Evolutionary conservation across 2,329 filamentous ascomycete genomes (phyloP), one percentile per base, ranked within the genome.

Genomic region (Penicillium corylophilum): DNA sequence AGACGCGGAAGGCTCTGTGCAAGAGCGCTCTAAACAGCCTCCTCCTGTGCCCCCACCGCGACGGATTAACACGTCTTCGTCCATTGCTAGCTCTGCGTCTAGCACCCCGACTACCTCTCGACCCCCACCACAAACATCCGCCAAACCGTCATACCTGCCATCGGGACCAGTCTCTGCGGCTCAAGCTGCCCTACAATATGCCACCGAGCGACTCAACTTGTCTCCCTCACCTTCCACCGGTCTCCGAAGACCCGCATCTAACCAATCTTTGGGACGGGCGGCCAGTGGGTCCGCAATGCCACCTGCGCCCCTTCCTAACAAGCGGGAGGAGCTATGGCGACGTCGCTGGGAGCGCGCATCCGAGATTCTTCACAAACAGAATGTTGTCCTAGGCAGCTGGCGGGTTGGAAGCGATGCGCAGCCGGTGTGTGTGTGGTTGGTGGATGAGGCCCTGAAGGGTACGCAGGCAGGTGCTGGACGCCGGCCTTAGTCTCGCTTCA

Each of bases 311-410:
- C 61, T 74, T 2, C 70, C 71, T 4, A 78, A 73, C 46, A 79
- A 77, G 50, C 75, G 76, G 8, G 73, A 79, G 50, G 77, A 79
- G 49, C 61, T 78, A 8, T 79, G 77, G 77, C 67, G 68, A 38
- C 71, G 76, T 23, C 70, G 77, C 28, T 79, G 77, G 77, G 71
- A 70, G 38, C 66, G 74, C 4, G 74, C 77, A 0, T 71, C 71
- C 24, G 70, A 74, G 4, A 69, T 76, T 15, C 66, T 79, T 31
- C 64, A 69, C 2, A 59, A 70, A 5, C 64, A 72, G 16, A 74
- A 72, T 1, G 74, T 79, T 18, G 65, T 76, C 9, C 57, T 79
- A 18, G 65, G 69, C 35, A 74, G 68, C 51, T 79, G 77, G 77
- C 70, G 75, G 43, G 70, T 73, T 7, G 77, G 77, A 1, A 64